Evolutionary conservation across 2,329 filamentous ascomycete species (phyloP), one percentile per base, ranked within the genome.

Genomic region (Camptophora hylomeconis): DNA sequence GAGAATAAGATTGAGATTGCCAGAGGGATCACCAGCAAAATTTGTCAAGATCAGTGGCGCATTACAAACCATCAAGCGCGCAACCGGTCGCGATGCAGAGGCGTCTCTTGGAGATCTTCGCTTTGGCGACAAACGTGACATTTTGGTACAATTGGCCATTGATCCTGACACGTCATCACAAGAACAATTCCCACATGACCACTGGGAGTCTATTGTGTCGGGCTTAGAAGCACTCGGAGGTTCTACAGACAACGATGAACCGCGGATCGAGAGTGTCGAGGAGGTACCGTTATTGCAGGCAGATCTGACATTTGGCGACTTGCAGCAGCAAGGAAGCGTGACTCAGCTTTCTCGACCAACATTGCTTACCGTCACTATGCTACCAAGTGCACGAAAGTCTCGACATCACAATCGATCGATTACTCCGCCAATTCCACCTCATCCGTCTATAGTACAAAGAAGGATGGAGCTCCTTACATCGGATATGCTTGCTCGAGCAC

Each of bases 1-100:
- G 33, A 94, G 92, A 61, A 68, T 98, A 31, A 93, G 92, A 62
- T 72, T 98, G 32, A 81, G 82, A 45, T 62, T 98, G 5, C 89
- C 89, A 0, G 89, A 98, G 58, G 89, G 89, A 12, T 98, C 89
- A 3, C 89, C 87, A 0, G 89, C 89, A 45, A 94, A 93, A 51
- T 98, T 98, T 51, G 82, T 94, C 53, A 98, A 98, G 60, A 95
- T 98, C 48, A 94, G 83, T 47, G 89, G 89, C 30, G 89, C 87
- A 4, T 63, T 98, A 34, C 86, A 95, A 50, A 92, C 92, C 38
- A 95, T 87, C 3, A 98, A 94, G 63, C 78, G 89, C 36, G 89
- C 87, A 9, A 92, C 86, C 14, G 89, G 89, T 7, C 77, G 84
- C 28, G 89, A 95, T 53, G 89, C 87, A 0, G 89, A 98, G 57